Percentiles rank a stretch among this genome's conserved stretches.
phyloP scores from a whole-genome alignment of 495 filamentous ascomycete genomes.

The Bacidia rubella region DNA sequence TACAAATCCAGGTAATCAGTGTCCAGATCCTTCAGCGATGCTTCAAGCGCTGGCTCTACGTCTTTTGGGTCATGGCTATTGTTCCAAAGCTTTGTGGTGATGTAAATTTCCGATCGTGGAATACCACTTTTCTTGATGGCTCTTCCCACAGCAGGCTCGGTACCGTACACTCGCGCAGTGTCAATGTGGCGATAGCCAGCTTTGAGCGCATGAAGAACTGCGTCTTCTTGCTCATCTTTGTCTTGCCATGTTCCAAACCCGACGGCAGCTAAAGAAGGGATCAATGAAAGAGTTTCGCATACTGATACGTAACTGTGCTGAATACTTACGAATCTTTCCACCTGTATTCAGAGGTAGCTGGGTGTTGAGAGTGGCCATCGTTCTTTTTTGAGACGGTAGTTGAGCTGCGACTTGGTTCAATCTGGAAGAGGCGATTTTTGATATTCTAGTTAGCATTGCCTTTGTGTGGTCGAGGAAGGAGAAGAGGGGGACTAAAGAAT shows the following conservation, averaged over 20 bases:
- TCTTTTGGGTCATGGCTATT: slow-evolving; percentile 51
- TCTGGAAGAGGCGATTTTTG: slow-evolving; percentile 7
- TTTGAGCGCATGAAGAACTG: slow-evolving; percentile 35
- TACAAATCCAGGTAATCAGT: slow-evolving; percentile 58
- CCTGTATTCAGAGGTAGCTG: slow-evolving; percentile 37
- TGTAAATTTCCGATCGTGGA: slow-evolving; percentile 47
- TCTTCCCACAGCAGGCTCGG: slow-evolving; percentile 38
- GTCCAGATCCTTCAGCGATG: slow-evolving; percentile 46
- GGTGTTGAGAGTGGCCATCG: slow-evolving; percentile 23
- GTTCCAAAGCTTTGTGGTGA: slow-evolving; percentile 63
- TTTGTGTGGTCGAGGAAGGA: background rate
- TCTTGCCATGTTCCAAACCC: slow-evolving; percentile 36
- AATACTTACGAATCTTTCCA: slow-evolving; percentile 29
- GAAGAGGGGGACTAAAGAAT: no score
- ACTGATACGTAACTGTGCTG: no score
- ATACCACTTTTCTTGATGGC: slow-evolving; percentile 43
- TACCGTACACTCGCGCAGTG: slow-evolving; percentile 38
- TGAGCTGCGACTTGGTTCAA: slow-evolving; percentile 15
- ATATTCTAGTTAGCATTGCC: slow-evolving; percentile 7
- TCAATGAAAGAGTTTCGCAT: background rate
- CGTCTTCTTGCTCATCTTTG: slow-evolving; percentile 29
- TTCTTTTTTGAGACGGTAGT: slow-evolving; percentile 6
- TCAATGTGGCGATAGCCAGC: slow-evolving; percentile 51
- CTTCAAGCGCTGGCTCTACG: slow-evolving; percentile 42
- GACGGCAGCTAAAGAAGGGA: slow-evolving; percentile 10